Evolutionary conservation across 805 yeast genomes (phyloP), one percentile per base, ranked within the genome.

Genomic region (Ogataea methylovora): DNA sequence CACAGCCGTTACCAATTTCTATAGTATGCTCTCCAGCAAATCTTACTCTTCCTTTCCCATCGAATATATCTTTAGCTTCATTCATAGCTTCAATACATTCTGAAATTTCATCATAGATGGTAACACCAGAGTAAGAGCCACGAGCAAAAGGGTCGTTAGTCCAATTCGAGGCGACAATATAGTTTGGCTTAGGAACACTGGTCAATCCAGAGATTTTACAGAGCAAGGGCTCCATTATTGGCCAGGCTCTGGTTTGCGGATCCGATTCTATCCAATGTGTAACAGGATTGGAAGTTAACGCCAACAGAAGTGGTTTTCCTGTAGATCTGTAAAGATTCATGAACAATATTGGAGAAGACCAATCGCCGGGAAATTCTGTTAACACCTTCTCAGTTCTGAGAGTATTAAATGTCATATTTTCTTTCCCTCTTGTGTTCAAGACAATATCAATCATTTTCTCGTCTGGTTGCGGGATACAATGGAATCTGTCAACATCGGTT

Each of bases 1-100:
- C 76, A 51, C 79, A 73, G 1, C 79, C 79, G 24, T 67, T 66
- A 6, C 78, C 79, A 29, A 67, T 71, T 32, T 57, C 54, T 19
- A 58, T 59, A 8, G 76, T 58, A 40, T 71, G 79, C 46, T 73
- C 80, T 5, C 80, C 79, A 1, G 76, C 79, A 56, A 74, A 74
- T 27, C 77, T 54, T 20, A 73, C 60, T 16, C 65, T 46, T 10
- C 60, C 60, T 27, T 44, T 42, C 16, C 60, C 61, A 24, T 58
- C 56, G 32, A 58, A 51, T 19, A 69, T 67, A 37, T 65, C 75
- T 12, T 55, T 56, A 1, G 68, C 63, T 25, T 62, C 54, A 3
- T 41, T 34, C 20, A 68, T 45, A 3, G 67, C 63, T 8, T 65
- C 46, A 40, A 71, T 61, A 9, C 48, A 44, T 22, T 41, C 48